Percentiles rank a stretch among this genome's conserved stretches.
These are phyloP conservation scores for Talaromyces piceae DNA, from an alignment of 2,329 filamentous ascomycete species.

Conservation along the genomic window DNA sequence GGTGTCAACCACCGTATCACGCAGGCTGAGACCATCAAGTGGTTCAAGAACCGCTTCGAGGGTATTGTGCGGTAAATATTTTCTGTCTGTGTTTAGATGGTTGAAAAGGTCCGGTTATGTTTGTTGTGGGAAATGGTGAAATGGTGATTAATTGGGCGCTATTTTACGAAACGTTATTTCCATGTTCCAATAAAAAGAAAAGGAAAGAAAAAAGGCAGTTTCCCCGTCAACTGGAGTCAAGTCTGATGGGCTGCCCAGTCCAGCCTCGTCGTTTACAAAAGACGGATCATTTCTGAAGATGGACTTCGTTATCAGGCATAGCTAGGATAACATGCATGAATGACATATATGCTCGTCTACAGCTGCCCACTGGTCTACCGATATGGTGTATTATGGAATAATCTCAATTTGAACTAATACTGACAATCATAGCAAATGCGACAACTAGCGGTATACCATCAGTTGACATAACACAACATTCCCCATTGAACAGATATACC, in stretches of 20 bases:
- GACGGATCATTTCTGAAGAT: neutral
- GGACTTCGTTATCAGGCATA: neutral
- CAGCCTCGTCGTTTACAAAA: constrained; percentile 16
- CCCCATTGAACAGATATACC: too few species aligned
- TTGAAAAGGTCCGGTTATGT: constrained; percentile 2
- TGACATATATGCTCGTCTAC: neutral
- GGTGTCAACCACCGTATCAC: constrained; percentile 88
- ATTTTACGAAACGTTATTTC: constrained; percentile 21
- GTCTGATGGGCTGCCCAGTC: neutral
- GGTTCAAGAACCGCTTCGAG: constrained; percentile 95
- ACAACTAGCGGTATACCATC: neutral
- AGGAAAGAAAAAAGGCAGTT: constrained; percentile 1
- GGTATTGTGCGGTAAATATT: constrained; percentile 89
- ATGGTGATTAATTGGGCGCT: constrained; percentile 16
- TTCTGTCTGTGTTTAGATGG: constrained; percentile 11
- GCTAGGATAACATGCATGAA: neutral
- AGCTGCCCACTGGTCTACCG: too few species aligned
- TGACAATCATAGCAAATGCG: too few species aligned
- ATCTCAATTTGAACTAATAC: neutral
- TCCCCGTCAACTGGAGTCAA: neutral
- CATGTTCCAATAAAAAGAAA: constrained; percentile 18
- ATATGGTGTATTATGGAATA: neutral
- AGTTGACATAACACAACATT: neutral
- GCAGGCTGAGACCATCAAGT: constrained; percentile 93
- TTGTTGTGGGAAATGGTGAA: constrained; percentile 14